Conservation (phyloP, 1,139 yeast species). For the Candida mesenterica region DNA sequence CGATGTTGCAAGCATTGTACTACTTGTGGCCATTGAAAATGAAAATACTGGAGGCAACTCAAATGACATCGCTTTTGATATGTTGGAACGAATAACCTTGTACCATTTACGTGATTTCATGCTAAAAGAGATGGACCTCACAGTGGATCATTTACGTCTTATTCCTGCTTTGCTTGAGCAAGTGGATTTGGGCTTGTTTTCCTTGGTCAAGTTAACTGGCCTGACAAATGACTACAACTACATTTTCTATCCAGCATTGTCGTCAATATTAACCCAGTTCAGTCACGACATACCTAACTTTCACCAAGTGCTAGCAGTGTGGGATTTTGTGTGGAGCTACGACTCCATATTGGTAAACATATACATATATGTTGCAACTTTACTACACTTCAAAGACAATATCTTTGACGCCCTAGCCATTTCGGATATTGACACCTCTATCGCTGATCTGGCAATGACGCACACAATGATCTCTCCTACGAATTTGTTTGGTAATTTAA, state of each 20-base stretch:
- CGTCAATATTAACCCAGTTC: conserved; percentile 74
- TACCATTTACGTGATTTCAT: conserved; percentile 78
- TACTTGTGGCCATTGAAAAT: conserved; percentile 44
- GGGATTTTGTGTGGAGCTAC: conserved; percentile 61
- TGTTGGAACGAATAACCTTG: conserved; percentile 60
- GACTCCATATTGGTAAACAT: conserved; percentile 42
- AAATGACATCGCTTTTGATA: conserved; percentile 40
- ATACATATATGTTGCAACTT: conserved; percentile 58
- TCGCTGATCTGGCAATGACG: conserved; percentile 43
- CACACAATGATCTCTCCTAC: conserved; percentile 42
- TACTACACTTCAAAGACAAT: conserved; percentile 40
- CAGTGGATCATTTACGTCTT: conserved; percentile 62
- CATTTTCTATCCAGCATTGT: conserved; percentile 59
- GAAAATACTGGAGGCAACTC: conserved; percentile 16
- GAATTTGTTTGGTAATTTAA: conserved; percentile 26
- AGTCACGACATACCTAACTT: conserved; percentile 65
- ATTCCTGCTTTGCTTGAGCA: conserved; percentile 59
- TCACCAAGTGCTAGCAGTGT: conserved; percentile 51
- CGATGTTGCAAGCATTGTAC: conserved; percentile 74
- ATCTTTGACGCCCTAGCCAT: conserved; percentile 31
- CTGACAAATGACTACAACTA: conserved; percentile 40
- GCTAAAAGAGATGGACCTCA: conserved; percentile 66
- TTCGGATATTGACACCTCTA: conserved; percentile 8
- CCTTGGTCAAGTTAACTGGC: conserved; percentile 35
- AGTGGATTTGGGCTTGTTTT: conserved; percentile 53